Evolutionary conservation across 306 rosid species (phyloP).

Genomic region (Elaeagnus macrophylla): DNA sequence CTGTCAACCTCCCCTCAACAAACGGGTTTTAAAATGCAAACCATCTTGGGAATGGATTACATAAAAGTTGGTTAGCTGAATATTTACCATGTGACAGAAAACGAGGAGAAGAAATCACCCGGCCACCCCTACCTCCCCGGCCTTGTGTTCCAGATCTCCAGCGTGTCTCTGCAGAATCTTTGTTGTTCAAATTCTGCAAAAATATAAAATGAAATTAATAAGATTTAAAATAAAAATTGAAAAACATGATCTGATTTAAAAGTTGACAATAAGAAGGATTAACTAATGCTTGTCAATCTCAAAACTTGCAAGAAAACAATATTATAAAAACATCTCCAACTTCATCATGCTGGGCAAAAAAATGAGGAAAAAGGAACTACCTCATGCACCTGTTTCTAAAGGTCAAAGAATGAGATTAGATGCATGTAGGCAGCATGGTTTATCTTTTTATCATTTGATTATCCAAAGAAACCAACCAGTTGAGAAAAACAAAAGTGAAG

Average conservation of each 20-base stretch:
- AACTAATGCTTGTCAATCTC: neutral
- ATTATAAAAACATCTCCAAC: too few species aligned
- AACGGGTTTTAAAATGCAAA: neutral
- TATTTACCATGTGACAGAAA: conserved; percentile 54
- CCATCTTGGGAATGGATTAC: neutral
- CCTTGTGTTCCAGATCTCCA: conserved; percentile 75
- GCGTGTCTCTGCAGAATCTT: conserved; percentile 62
- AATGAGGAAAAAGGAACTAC: too few species aligned
- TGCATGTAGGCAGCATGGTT: too few species aligned
- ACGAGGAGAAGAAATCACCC: conserved; percentile 52
- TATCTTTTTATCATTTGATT: too few species aligned
- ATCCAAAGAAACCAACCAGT: too few species aligned
- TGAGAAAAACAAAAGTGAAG: too few species aligned
- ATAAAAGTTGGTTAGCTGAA: conserved; percentile 13
- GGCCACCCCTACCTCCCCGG: conserved; percentile 73
- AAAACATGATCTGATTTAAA: neutral
- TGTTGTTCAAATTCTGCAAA: conserved; percentile 64
- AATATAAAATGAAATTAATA: conserved; percentile 7
- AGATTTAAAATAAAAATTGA: conserved; percentile 6
- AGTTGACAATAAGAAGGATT: neutral
- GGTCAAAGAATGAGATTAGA: too few species aligned
- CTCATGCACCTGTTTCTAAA: too few species aligned
- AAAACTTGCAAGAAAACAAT: neutral
- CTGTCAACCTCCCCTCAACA: neutral
- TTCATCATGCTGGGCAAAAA: too few species aligned